phyloP scores from a whole-genome alignment of 2,329 filamentous ascomycete genomes.

The Rugonectria rugulosa region DNA sequence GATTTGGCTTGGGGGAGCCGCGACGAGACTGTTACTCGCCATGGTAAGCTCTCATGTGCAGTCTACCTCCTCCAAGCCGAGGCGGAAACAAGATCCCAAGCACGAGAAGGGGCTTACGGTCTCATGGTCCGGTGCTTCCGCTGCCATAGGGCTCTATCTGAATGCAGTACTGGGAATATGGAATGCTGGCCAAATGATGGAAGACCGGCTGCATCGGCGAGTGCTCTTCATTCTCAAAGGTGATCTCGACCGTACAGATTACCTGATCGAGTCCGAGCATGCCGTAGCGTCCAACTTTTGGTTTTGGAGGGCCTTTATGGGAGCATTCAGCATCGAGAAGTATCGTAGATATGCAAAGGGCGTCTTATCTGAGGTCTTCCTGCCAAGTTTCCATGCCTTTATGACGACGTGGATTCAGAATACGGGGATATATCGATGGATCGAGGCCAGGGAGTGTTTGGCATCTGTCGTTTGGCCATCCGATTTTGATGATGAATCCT shows the following conservation, averaged over 20 bases:
- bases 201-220: constrained; percentile 17
- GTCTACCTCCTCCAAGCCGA: constrained; percentile 4
- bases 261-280: not conserved
- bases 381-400: not conserved
- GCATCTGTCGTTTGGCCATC: constrained; percentile 20
- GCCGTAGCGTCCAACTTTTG: constrained; percentile 8
- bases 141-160: constrained; percentile 23
- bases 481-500: not conserved
- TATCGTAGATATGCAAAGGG: not conserved
- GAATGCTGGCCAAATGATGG: constrained; percentile 30
- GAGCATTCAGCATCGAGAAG: constrained; percentile 25
- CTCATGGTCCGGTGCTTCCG: constrained; percentile 27
- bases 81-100: not conserved
- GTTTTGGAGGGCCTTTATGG: constrained; percentile 33
- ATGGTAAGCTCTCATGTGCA: constrained; percentile 26
- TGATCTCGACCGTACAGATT: constrained; percentile 9
- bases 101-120: not conserved
- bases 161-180: constrained; percentile 22
- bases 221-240: constrained; percentile 22
- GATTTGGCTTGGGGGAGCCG: constrained; percentile 31
- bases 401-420: constrained; percentile 23
- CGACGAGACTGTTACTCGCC: constrained; percentile 23
- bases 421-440: constrained; percentile 1
- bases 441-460: constrained; percentile 3
- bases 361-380: not conserved